Percentiles rank a stretch among this genome's conserved stretches.
Conservation (phyloP, 2,329 filamentous ascomycete genomes). For the Orbilia brochopaga region DNA sequence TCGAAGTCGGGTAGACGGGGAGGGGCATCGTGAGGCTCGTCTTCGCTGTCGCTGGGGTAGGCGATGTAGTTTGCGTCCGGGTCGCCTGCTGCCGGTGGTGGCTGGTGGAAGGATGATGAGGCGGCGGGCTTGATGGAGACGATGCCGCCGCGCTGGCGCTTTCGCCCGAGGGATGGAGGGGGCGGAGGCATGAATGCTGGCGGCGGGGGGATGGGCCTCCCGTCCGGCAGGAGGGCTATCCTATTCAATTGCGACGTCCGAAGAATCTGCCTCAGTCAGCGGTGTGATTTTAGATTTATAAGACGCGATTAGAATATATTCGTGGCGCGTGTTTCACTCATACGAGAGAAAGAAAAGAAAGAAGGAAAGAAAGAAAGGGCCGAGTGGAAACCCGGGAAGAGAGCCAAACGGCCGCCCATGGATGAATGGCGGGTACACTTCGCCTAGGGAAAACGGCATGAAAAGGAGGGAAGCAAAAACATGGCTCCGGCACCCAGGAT, state of each 20-base stretch:
- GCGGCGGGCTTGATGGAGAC: neutral
- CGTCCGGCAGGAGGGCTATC: conserved; percentile 43
- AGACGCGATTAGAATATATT: too few species aligned
- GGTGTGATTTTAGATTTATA: too few species aligned
- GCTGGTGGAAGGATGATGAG: neutral
- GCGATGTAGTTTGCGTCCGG: conserved; percentile 45
- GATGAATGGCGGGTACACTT: neutral
- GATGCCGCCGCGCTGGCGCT: conserved; percentile 33
- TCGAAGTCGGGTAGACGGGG: conserved; percentile 23
- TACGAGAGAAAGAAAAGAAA: neutral
- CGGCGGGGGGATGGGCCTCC: conserved; percentile 27
- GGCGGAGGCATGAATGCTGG: conserved; percentile 42
- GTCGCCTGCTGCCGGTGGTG: conserved; percentile 10
- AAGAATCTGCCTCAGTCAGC: conserved; percentile 24
- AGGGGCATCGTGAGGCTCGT: conserved; percentile 13
- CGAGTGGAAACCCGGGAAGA: neutral
- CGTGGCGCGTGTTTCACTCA: neutral
- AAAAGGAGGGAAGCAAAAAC: neutral
- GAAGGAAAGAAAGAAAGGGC: too few species aligned
- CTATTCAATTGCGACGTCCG: conserved; percentile 43
- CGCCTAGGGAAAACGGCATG: conserved; percentile 5
- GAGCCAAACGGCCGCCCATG: neutral
- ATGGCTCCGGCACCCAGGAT: conserved; percentile 1
- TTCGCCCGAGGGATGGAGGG: conserved; percentile 30
- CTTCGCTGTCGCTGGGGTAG: conserved; percentile 44